Evolutionary conservation across 768 basidiomycete species (phyloP).

Genomic region (Melanogaster broomeanus): DNA sequence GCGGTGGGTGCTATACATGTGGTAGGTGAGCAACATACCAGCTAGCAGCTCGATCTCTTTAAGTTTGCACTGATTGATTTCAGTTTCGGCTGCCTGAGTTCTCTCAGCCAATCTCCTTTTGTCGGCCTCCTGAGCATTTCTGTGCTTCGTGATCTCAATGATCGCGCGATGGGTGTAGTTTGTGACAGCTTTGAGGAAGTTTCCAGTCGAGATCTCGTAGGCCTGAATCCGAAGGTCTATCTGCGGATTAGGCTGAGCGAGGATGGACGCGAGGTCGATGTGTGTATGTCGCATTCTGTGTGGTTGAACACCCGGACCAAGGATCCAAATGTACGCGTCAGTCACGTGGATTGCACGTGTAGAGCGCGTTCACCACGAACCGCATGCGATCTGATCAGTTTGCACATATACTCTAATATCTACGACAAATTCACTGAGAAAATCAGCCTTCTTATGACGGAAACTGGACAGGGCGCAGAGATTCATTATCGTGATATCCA

Average conservation of each 20-base stretch:
- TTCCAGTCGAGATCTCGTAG: conserved; percentile 66
- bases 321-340: no score
- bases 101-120: conserved; percentile 66
- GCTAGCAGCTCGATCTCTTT: conserved; percentile 78
- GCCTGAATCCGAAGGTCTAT: conserved; percentile 64
- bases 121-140: conserved; percentile 59
- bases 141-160: conserved; percentile 65
- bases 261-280: conserved; percentile 59
- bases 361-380: no score
- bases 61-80: conserved; percentile 75
- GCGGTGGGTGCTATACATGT: background rate
- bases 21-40: conserved; percentile 45
- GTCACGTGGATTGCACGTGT: no score
- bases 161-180: conserved; percentile 74
- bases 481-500: conserved; percentile 56
- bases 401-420: background rate
- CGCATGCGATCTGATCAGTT: background rate
- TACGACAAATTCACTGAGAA: background rate
- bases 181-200: conserved; percentile 71
- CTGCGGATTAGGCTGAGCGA: conserved; percentile 54
- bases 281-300: conserved; percentile 41
- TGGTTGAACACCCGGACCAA: no score
- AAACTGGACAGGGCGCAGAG: conserved; percentile 11
- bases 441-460: conserved; percentile 9
- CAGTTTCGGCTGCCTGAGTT: conserved; percentile 59